Conservation (phyloP, 148 eudicot species). For the Rhododendron ferrugineum region DNA sequence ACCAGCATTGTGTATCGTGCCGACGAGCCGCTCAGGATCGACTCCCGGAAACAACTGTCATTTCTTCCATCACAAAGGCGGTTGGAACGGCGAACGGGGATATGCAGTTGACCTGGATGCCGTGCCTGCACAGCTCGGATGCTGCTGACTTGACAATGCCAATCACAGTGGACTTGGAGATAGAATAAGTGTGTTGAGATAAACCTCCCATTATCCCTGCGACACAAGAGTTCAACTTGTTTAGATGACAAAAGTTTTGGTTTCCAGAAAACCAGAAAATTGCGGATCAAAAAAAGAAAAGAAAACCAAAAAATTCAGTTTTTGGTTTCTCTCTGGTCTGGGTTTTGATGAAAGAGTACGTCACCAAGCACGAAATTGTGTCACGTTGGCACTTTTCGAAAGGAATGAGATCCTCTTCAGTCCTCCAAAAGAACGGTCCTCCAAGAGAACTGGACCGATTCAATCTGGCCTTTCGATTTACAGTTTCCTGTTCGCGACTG, state of each 20-base stretch:
- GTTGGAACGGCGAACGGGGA: constrained; percentile 75
- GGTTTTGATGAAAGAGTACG: too few species aligned
- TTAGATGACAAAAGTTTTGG: not conserved
- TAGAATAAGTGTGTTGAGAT: constrained; percentile 60
- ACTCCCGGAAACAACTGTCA: constrained; percentile 45
- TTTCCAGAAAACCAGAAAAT: not conserved
- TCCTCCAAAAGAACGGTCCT: too few species aligned
- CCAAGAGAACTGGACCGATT: too few species aligned
- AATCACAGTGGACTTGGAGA: constrained; percentile 50
- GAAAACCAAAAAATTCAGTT: too few species aligned
- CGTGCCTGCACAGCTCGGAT: constrained; percentile 56
- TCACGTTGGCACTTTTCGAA: too few species aligned
- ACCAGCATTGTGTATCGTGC: constrained; percentile 37
- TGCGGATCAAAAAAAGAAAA: too few species aligned
- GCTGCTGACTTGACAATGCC: constrained; percentile 63
- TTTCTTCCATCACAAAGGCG: constrained; percentile 50
- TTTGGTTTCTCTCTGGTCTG: too few species aligned
- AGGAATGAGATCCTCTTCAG: too few species aligned
- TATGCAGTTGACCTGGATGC: constrained; percentile 70
- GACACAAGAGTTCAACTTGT: not conserved
- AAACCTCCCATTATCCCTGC: constrained; percentile 53
- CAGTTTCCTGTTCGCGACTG: too few species aligned
- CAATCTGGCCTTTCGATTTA: too few species aligned
- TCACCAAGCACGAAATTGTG: too few species aligned
- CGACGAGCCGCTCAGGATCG: constrained; percentile 24